A percentile compares a stretch with the other conserved stretches of the same genome.
These are phyloP conservation scores for Cryptosporidium bovis DNA, from an alignment of 169 alveolate species.

Conservation along the genomic window DNA sequence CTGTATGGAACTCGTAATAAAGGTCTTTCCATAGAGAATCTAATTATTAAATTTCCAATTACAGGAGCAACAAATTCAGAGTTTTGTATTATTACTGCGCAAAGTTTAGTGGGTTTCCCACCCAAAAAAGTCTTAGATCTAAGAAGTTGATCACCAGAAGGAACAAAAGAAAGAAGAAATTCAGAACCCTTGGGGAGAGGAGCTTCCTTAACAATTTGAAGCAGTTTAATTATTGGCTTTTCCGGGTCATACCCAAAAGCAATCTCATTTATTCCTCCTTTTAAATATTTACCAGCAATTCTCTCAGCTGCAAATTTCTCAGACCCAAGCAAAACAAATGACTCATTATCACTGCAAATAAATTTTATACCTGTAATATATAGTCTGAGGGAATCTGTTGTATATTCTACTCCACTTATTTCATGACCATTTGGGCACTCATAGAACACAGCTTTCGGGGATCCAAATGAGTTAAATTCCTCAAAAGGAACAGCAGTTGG, in stretches of 20 bases:
- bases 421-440: conserved; percentile 32
- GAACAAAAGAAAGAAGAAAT: conserved; percentile 20
- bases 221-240: conserved; percentile 21
- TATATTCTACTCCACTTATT: conserved; percentile 30
- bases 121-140: conserved; percentile 54
- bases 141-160: conserved; percentile 31
- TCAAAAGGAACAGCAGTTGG: conserved; percentile 47
- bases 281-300: conserved; percentile 8
- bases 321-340: conserved; percentile 41
- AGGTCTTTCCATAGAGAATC: conserved; percentile 35
- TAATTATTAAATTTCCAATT: conserved; percentile 45
- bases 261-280: conserved; percentile 58
- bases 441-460: conserved; percentile 3
- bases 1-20: conserved; percentile 4
- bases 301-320: conserved; percentile 2
- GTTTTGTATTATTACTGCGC: conserved; percentile 40
- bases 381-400: conserved; percentile 36
- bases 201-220: conserved; percentile 63
- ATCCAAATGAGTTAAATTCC: conserved; percentile 32
- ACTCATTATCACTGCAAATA: conserved; percentile 21
- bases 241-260: conserved; percentile 66
- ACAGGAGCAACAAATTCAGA: conserved; percentile 33
- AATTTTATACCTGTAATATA: conserved; percentile 56
- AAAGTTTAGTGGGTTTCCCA: conserved; percentile 27
- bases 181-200: conserved; percentile 39